Evolutionary conservation across 495 filamentous ascomycete genomes (phyloP).

Genomic region (Cercophora samala): DNA sequence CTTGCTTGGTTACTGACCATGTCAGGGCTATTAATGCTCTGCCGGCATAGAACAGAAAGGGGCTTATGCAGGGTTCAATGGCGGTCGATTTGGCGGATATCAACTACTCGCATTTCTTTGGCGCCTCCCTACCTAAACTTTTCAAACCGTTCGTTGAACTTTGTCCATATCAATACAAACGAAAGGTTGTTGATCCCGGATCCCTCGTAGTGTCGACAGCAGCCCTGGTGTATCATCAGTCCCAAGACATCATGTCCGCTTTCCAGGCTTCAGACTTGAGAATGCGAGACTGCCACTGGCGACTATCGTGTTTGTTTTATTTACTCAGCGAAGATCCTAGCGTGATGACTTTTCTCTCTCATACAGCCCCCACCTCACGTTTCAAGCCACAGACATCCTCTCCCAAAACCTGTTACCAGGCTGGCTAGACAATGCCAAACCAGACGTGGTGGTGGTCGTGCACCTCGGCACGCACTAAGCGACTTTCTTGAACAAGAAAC

Average conservation of each 20-base stretch:
- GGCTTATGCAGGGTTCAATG: not conserved
- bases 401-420: conserved; percentile 40
- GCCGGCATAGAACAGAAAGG: not conserved
- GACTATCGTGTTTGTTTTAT: no score
- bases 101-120: not conserved
- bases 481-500: conserved; percentile 37
- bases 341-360: no score
- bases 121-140: no score
- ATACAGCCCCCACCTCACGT: conserved; percentile 38
- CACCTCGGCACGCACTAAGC: conserved; percentile 52
- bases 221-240: no score
- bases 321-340: no score
- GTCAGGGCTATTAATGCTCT: conserved; percentile 44
- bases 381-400: conserved; percentile 42
- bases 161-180: not conserved
- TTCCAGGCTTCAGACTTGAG: no score
- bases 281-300: no score
- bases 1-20: conserved; percentile 58
- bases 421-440: conserved; percentile 41
- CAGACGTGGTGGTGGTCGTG: conserved; percentile 47
- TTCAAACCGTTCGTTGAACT: no score
- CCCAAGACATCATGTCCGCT: no score
- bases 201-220: not conserved
- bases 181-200: conserved; percentile 9
- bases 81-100: not conserved